Evolutionary conservation across 1,139 yeast genomes (phyloP), one percentile per base, ranked within the genome.

Genomic region (Taiozyma onychis): DNA sequence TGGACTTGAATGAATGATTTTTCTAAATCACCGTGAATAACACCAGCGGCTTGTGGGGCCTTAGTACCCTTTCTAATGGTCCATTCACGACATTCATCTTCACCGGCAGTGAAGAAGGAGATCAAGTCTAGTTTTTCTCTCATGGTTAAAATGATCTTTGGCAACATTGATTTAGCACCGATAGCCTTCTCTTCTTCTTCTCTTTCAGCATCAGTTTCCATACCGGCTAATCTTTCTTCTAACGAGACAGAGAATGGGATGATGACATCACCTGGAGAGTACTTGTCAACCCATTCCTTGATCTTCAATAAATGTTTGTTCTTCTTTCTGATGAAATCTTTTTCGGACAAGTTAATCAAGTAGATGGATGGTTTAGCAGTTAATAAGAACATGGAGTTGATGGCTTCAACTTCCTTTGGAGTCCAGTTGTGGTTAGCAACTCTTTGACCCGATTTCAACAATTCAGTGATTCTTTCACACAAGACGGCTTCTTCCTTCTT

Each of bases 351-450:
- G 77, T 93, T 93, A 67, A 95, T 88, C 69, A 93, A 82, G 76
- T 91, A 93, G 67, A 93, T 91, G 66, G 95, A 83, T 65, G 98
- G 97, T 76, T 93, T 91, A 61, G 98, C 98, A 44, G 98, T 90
- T 68, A 91, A 80, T 67, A 86, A 80, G 64, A 79, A 81, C 96
- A 91, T 88, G 53, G 84, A 68, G 79, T 91, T 90, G 73, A 91
- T 89, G 55, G 79, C 73, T 71, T 89, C 96, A 50, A 91, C 95
- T 75, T 91, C 97, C 75, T 89, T 88, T 51, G 83, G 75, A 55
- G 89, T 77, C 98, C 98, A 93, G 54, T 72, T 74, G 66, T 88
- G 95, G 72, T 90, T 90, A 60, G 96, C 96, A 58, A 93, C 84
- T 78, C 97, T 87, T 66, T 85, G 83, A 53, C 97, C 97, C 51